Base-by-base conservation (phyloP, 805 yeast species). In the Danielia reshetovae region DNA sequence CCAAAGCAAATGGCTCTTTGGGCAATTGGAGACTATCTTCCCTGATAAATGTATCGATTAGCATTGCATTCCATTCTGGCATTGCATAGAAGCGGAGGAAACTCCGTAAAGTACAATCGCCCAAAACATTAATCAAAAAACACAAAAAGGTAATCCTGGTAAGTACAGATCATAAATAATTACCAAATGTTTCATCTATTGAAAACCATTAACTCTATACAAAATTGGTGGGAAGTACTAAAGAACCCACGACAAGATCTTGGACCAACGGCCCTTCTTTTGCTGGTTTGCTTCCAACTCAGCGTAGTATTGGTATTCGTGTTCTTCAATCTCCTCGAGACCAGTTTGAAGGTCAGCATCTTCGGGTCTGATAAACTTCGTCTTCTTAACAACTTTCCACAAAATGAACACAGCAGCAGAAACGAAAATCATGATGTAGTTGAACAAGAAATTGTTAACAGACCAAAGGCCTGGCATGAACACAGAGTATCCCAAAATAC, bases 381-480 rank as follows among this genome's bases (percentile, higher is more conserved):
- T 58, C 41, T 54, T 57, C 49, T 59, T 65, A 32, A 54, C 28
- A 5, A 66, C 15, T 32, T 67, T 65, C 70, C 70, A 67, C 32
- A 55, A 42, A 14, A 52, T 35, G 42, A 43, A 60, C n/a, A 59
- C 53, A 5, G 51, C 63, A 26, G 57, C 34, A 4, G 56, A 43
- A 13, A 67, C 57, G 39, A 85, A 84, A 9, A 85, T 70, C 80
- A 83, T 80, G 39, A 86, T 64, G 51, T 86, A 86, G 49, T 74
- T 74, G 59, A 77, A 83, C 46, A 85, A 63, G 59, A 86, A 86
- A 7, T 68, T 61, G 38, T 77, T 68, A 13, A 70, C 68, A 13
- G 68, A 55, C 88, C 90, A 85, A 35, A 62, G 52, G 5, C 83
- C 85, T 10, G 79, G 79, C 29, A 79, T 55, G 57, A 86, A 85